Base-by-base conservation (phyloP, 257 asterid genomes). In the Nicotiana attenuata region DNA sequence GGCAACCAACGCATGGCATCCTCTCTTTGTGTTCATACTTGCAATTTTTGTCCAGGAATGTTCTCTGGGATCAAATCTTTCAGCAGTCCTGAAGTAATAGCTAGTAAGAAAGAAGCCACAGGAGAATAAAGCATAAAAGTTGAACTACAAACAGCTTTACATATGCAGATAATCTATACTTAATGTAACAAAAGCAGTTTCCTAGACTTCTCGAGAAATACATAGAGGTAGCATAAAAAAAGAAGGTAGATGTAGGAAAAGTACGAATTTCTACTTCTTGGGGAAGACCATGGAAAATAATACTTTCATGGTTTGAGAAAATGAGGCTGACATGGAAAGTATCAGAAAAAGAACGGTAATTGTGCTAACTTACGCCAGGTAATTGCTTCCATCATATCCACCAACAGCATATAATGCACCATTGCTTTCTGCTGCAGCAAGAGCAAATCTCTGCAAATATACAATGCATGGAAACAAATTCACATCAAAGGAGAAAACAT, bases 11-110 rank as follows among this genome's bases (percentile, higher is more conserved):
- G 94, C 86, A 84, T 88, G 98, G 81, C 96, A 87, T 81, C 97
- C 97, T 85, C 95, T 90, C 61, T 52, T 82, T 24, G 85, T 83
- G 73, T 64, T 87, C 98, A 92, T 92, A 57, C 92, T 87, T 85
- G 82, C 85, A 31, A 90, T 87, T 80, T 84, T 90, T 78, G 87
- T 85, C 98, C 98, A 92, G 50, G 93, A 86, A 87, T 92, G 93
- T 83, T 94, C 98, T 83, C 98, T 88, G 35, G 97, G 97, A 85
- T 94, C 98, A 76, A 91, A 94, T 84, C 97, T 91, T 90, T 94
- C 98, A 64, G 94, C 97, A 85, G 97, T 86, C 89, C 98, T 94
- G 80, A 57, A 35, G 85, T 57, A 57, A 47, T 61, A 10, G 29
- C 28, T 22, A 15, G 57, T 71, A 57, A 45, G 53, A 10, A 60